phyloP scores from a whole-genome alignment of 2,329 filamentous ascomycete species.

The Raffaelea arxii region DNA sequence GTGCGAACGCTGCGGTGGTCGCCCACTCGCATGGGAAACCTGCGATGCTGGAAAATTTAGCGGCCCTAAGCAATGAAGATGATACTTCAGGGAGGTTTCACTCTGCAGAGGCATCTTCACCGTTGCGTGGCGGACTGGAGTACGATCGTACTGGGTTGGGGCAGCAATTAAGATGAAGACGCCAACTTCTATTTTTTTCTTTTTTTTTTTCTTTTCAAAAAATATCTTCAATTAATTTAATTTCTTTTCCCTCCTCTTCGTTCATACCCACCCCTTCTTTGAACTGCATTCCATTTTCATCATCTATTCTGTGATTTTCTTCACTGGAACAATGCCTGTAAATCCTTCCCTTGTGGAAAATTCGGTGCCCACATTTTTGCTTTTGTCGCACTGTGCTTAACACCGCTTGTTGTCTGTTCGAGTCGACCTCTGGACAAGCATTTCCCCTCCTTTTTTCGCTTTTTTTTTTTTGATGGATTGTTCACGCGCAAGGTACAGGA shows the following conservation, averaged over 20 bases:
- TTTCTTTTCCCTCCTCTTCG: no score
- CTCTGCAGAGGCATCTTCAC: slow-evolving; percentile 63
- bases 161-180: slow-evolving; percentile 44
- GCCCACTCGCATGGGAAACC: slow-evolving; percentile 58
- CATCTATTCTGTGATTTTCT: no score
- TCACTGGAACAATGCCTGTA: no score
- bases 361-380: no score
- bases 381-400: slow-evolving; percentile 2
- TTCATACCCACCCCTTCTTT: no score
- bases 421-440: neutral
- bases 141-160: slow-evolving; percentile 54
- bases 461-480: no score
- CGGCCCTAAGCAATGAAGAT: slow-evolving; percentile 59
- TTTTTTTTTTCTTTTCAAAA: neutral
- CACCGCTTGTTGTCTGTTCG: slow-evolving; percentile 1
- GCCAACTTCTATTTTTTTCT: slow-evolving; percentile 28
- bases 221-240: no score
- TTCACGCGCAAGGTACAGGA: no score
- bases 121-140: slow-evolving; percentile 62
- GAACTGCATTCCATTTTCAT: no score
- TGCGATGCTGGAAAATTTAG: slow-evolving; percentile 45
- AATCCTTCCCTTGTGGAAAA: no score
- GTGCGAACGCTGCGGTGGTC: slow-evolving; percentile 58
- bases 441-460: no score
- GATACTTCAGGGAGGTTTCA: slow-evolving; percentile 62